Conservation (phyloP, 1,284 basidiomycete species). For the Bondarzewia mesenterica region DNA sequence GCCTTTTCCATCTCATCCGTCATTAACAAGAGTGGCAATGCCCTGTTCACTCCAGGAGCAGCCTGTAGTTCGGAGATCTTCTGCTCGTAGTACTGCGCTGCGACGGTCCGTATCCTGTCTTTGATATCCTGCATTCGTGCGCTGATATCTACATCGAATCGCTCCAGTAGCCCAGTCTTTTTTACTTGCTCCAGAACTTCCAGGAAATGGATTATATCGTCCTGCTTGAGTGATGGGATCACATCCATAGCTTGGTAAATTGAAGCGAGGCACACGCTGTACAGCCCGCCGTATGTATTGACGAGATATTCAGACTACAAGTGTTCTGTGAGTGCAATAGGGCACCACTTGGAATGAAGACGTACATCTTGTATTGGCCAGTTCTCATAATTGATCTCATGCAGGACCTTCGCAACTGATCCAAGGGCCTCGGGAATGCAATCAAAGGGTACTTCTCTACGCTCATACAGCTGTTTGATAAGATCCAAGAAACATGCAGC, state of each 20-base stretch:
- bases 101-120: conserved; percentile 59
- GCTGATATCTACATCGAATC: conserved; percentile 58
- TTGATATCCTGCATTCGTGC: conserved; percentile 64
- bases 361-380: conserved; percentile 83
- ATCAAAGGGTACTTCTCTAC: conserved; percentile 87
- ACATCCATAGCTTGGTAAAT: conserved; percentile 82
- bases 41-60: conserved; percentile 66
- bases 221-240: conserved; percentile 62
- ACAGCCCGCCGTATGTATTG: conserved; percentile 62
- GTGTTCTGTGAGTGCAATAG: conserved; percentile 5
- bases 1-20: conserved; percentile 86
- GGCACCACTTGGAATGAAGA: conserved; percentile 11
- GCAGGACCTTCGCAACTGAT: conserved; percentile 61
- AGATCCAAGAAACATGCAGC: conserved; percentile 80
- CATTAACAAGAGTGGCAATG: conserved; percentile 74
- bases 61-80: conserved; percentile 64
- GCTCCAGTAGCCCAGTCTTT: conserved; percentile 58
- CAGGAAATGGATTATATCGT: conserved; percentile 58
- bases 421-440: conserved; percentile 88
- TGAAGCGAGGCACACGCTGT: conserved; percentile 79
- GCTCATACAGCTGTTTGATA: conserved; percentile 83
- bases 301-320: conserved; percentile 58
- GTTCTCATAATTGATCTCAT: conserved; percentile 61
- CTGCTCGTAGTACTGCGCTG: conserved; percentile 61
- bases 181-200: conserved; percentile 66